Base-by-base conservation (phyloP, 495 filamentous ascomycete genomes). In the Paragyromitra xinjiangensis region DNA sequence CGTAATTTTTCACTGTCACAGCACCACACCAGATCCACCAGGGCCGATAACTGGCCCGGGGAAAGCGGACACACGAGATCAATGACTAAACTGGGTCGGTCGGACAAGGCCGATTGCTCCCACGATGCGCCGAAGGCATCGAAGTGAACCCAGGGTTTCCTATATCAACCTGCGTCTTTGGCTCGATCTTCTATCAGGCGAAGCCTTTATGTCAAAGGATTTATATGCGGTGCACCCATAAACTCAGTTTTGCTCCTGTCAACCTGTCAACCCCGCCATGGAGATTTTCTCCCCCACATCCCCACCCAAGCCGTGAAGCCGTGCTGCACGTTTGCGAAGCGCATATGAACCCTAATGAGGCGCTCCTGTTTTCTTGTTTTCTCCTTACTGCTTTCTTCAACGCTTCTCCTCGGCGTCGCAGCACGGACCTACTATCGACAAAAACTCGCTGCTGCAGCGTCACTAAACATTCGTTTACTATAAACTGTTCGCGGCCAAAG, bases 1-100 rank as follows among this genome's bases (percentile, higher is more conserved):
- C 64, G 64, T 73, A 72, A 50, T 73, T 55, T 55, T 44, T 34
- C 66, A 34, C 37, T 37, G 58, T 71, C 37, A 55, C 44, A 53
- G 0, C 55, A 37, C 53, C 63, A 12, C 58, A 64, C 61, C 34
- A 71, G 19, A 14, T 62, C 56, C 24, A 3, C 37, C 11, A 56
- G 11, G 11, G 19, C 29, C 48, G 63, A 73, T 66, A 67, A 61
- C 70, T 40, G n/a, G 69, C 16, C 69, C 58, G 48, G 59, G 34
- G 48, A 55, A 64, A 7, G 39, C 37, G 37, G 22, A 63, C 37
- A 19, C 59, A 63, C 34, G 59, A 42, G 6, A 59, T 37, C 26
- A n/a, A 9, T 63, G 37, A 19, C 39, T 19, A 9, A 11, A 22
- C 59, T 44, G 39, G 37, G 59, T 26, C 16, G 42, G 42, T 42